Evolutionary conservation across 2,329 filamentous ascomycete species (phyloP), one percentile per base, ranked within the genome.

Genomic region (Penicillium sp.): DNA sequence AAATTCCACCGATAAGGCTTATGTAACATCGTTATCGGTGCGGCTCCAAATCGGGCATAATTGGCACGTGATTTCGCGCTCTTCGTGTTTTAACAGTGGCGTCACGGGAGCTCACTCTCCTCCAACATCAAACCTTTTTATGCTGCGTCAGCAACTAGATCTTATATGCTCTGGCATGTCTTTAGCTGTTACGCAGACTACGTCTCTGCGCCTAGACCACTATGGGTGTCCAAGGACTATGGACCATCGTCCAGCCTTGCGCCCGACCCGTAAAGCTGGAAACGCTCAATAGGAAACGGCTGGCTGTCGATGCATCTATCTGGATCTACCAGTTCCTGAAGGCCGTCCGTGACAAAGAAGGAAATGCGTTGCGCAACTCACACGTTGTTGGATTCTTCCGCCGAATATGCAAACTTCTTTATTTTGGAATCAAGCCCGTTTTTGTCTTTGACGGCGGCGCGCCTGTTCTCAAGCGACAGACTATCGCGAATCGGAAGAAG

Each of bases 291-390:
- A 92, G 91, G 70, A 97, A 97, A 80, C 92, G 95, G 17, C 90
- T 99, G 54, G 96, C 95, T 51, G 92, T 99, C 68, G 95, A 99
- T 80, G 95, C 96, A 62, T 97, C 93, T 13, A 99, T 99, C 75
- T 99, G 95, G 95, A 98, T 99, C 71, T 99, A 99, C 83, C 95
- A 99, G 75, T 99, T 99, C 73, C 88, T 99, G 71, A 99, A 99
- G 81, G 95, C 96, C 9, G 95, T 99, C 11, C 93, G 95, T 71
- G 95, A 99, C 80, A 97, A 98, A 73, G 95, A 99, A 79, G 95
- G 95, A 58, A 97, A 99, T 74, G 95, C 95, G 1, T 84, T 99
- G 56, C 92, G 93, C 66, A 99, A 97, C 81, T 94, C 92, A 31
- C 95, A 99, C 73, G 88, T 99, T 41, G 92, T 99, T 48, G 95